Base-by-base conservation (phyloP, 2,329 filamentous ascomycete genomes). In the Fusarium nematophilum region DNA sequence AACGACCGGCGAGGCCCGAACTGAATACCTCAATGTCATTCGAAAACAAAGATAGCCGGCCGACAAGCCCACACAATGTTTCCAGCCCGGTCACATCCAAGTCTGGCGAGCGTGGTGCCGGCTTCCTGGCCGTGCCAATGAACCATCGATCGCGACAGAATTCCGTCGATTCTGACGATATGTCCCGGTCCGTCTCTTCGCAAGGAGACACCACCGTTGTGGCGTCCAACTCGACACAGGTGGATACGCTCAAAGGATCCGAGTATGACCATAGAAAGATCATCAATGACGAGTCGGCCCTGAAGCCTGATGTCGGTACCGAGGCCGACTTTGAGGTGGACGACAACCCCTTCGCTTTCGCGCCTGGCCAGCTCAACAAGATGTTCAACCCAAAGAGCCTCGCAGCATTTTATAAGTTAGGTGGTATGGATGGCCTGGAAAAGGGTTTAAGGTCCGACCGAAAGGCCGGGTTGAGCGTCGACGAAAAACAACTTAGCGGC, bases 331-430 rank as follows among this genome's bases (percentile, higher is more conserved):
- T 96, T 67, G 68, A 85, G 11, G 87, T 94, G 9, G 83, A 89
- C 6, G 81, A 92, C 72, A 96, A 95, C 72, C 89, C 90, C 1
- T 97, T 97, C 70, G 93, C 92, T 13, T 97, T 92, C 72, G 86
- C 88, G 2, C 90, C 90, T 3, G 93, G 93, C 11, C 89, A 96
- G 70, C 81, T 97, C 60, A 89, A 88, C 68, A 97, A 96, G 75
- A 84, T 97, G 78, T 86, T 94, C 59, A 95, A 96, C 71, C 93
- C 93, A 4, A 97, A 97, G 79, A 96, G 87, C 58, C 77, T 96
- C 53, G 81, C 89, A 10, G 93, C 93, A 1, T 96, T 94, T 66
- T 90, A 89, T 69, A 88, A 88, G 11, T 73, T 97, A 5, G 93
- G 93, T 42, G 93, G 93, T 18, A 75, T 96, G 13, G 76, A 76